Evolutionary conservation across 2,329 filamentous ascomycete genomes (phyloP).

Genomic region (Stachybotrys elegans): DNA sequence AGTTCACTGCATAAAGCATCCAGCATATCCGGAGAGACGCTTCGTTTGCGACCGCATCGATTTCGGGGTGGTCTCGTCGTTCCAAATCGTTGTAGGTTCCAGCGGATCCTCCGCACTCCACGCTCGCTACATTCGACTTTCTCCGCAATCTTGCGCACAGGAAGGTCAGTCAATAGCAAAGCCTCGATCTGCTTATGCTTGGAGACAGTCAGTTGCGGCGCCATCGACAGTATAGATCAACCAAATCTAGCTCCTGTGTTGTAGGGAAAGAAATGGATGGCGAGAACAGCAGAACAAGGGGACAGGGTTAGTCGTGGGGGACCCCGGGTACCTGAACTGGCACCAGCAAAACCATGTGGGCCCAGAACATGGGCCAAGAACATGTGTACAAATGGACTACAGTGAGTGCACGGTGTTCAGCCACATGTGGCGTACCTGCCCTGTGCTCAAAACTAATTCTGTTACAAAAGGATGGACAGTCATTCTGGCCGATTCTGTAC

Average conservation of each 20-base stretch:
- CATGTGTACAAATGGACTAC: no score
- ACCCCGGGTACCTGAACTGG: neutral
- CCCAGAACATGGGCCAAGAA: no score
- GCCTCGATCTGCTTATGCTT: neutral
- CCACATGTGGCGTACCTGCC: no score
- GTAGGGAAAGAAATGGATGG: neutral
- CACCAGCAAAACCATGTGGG: no score
- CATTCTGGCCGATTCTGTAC: no score
- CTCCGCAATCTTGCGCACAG: neutral
- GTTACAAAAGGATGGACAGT: no score
- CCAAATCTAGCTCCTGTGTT: no score
- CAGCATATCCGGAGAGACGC: neutral
- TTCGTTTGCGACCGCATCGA: neutral
- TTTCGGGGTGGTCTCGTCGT: neutral
- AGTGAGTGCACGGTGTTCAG: no score
- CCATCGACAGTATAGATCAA: no score
- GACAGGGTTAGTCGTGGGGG: neutral
- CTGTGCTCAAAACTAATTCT: no score
- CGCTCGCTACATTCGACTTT: slow-evolving; percentile 3
- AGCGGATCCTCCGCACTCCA: neutral
- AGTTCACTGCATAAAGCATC: neutral
- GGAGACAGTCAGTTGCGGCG: neutral
- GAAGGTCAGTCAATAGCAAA: neutral
- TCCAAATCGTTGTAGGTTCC: neutral
- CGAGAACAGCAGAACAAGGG: neutral